These are phyloP conservation scores for Rhododendron griersonianum DNA, from an alignment of 148 eudicot species.

Conservation along the genomic window DNA sequence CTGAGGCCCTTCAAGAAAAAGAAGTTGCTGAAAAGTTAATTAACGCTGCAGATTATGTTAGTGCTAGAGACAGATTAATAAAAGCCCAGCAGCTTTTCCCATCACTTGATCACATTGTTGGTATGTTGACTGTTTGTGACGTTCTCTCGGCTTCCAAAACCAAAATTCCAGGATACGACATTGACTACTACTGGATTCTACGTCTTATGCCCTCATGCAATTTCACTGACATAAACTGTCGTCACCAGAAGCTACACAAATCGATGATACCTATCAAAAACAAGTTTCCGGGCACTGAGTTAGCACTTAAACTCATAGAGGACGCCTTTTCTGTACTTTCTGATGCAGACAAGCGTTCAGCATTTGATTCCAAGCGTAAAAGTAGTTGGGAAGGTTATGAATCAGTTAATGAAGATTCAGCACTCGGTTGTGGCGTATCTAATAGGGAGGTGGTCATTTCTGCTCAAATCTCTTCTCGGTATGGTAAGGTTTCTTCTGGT, in stretches of 20 bases:
- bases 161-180: conserved; percentile 32
- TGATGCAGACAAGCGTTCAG: conserved; percentile 27
- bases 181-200: conserved; percentile 62
- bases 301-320: conserved; percentile 42
- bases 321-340: conserved; percentile 48
- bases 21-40: conserved; percentile 47
- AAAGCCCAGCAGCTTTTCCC: conserved; percentile 46
- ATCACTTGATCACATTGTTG: conserved; percentile 21
- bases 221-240: conserved; percentile 24
- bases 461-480: conserved; percentile 2
- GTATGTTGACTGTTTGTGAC: conserved; percentile 49
- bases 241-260: conserved; percentile 35
- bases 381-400: conserved; percentile 33
- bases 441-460: conserved; percentile 1
- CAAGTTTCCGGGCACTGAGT: conserved; percentile 40
- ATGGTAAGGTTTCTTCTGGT: conserved; percentile 6
- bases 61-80: conserved; percentile 46
- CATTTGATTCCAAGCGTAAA: conserved; percentile 43
- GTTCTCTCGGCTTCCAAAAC: conserved; percentile 38
- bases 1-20: conserved; percentile 37
- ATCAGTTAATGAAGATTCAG: conserved; percentile 20
- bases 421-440: not conserved
- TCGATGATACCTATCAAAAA: conserved; percentile 40
- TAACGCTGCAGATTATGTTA: conserved; percentile 25
- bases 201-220: conserved; percentile 42